Percentiles rank a stretch among this genome's conserved stretches.
These are phyloP conservation scores for Suhomyces chickasaworum DNA, from an alignment of 1,139 yeast species.

Conservation along the genomic window DNA sequence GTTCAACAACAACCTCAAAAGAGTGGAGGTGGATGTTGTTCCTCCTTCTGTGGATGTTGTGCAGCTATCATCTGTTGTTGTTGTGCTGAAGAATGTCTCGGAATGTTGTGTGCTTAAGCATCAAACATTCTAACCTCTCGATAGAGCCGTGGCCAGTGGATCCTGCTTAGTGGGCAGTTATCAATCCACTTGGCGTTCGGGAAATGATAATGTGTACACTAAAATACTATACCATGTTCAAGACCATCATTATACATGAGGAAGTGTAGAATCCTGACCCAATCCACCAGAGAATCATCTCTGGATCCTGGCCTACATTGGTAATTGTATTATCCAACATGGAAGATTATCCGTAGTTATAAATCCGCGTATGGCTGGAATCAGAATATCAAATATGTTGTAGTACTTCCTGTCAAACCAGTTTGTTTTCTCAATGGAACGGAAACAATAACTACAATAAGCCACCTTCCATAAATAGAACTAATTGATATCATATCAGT, in stretches of 20 bases:
- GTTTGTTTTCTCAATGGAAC: too few relatives aligned
- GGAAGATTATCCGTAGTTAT: too few relatives aligned
- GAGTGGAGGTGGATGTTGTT: slow-evolving; percentile 39
- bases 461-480: background rate
- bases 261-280: background rate
- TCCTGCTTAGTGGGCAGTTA: background rate
- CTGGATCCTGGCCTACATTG: too few relatives aligned
- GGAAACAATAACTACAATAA: too few relatives aligned
- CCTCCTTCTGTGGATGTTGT: slow-evolving; percentile 45
- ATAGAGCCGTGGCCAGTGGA: slow-evolving; percentile 1
- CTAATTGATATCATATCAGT: background rate
- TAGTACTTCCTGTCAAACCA: too few relatives aligned
- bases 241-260: background rate
- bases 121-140: background rate
- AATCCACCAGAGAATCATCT: too few relatives aligned
- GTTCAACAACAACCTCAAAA: slow-evolving; percentile 42
- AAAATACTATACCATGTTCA: background rate
- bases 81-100: slow-evolving; percentile 43
- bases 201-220: background rate
- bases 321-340: too few relatives aligned
- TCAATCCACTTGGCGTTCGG: background rate
- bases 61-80: slow-evolving; percentile 49
- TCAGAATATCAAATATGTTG: too few relatives aligned
- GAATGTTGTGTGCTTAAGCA: slow-evolving; percentile 14
- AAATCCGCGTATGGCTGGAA: too few relatives aligned